Evolutionary conservation across 2,329 filamentous ascomycete species (phyloP).

Genomic region (Fusarium sp.): DNA sequence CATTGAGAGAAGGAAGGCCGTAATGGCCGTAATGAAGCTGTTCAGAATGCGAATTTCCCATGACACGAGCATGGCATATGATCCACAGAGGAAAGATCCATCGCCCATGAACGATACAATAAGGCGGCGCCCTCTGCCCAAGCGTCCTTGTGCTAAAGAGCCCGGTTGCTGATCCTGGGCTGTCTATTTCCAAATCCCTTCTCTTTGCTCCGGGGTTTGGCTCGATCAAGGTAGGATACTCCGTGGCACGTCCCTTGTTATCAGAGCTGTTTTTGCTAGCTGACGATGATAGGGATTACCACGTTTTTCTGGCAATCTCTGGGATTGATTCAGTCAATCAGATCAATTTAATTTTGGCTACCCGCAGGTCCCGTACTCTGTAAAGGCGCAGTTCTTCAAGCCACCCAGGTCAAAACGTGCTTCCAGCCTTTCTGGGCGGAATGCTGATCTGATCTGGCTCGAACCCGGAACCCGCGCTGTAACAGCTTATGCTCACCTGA

Average conservation of each 20-base stretch:
- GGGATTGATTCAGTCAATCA: slow-evolving; percentile 7
- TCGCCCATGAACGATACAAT: not conserved
- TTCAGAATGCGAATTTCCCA: slow-evolving; percentile 14
- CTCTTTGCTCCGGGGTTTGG: slow-evolving; percentile 15
- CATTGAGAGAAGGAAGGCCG: not conserved
- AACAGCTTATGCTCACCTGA: slow-evolving; percentile 36
- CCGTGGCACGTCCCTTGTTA: slow-evolving; percentile 23
- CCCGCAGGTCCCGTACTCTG: not conserved
- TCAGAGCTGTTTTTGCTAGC: slow-evolving; percentile 15
- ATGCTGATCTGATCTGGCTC: slow-evolving; percentile 19
- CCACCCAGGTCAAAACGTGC: slow-evolving; percentile 4
- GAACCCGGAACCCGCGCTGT: slow-evolving; percentile 22
- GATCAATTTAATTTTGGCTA: slow-evolving; percentile 7
- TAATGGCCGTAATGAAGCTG: not conserved
- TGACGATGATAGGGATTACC: slow-evolving; percentile 13
- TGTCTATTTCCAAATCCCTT: slow-evolving; percentile 14
- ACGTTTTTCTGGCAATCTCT: slow-evolving; percentile 23
- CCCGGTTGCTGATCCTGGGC: slow-evolving; percentile 11
- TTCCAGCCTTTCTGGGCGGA: not conserved
- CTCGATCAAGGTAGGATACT: slow-evolving; percentile 20
- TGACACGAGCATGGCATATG: slow-evolving; percentile 14
- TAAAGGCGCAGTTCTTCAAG: not conserved
- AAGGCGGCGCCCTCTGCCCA: not conserved
- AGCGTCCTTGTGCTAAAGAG: slow-evolving; percentile 1
- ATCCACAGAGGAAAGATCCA: slow-evolving; percentile 9